phyloP scores from a whole-genome alignment of 257 asterid genomes.

The Voacanga thouarsii region DNA sequence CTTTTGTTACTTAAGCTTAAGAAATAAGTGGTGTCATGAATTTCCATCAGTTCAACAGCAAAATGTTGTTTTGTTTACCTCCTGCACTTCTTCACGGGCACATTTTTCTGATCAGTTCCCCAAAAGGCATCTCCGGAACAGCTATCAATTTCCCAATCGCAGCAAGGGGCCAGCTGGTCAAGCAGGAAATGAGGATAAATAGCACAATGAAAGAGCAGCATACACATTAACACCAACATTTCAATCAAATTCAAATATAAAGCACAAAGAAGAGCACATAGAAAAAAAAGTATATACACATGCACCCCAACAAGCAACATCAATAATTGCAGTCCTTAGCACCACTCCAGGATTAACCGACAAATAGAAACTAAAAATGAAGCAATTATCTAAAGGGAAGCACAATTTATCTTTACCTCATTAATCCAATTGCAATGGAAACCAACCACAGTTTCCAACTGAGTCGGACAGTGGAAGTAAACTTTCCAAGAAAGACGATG shows the following conservation, averaged over 20 bases:
- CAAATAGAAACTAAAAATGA: neutral
- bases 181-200: neutral
- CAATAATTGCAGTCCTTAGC: neutral
- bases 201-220: no score
- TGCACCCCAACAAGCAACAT: neutral
- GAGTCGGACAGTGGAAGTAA: conserved; percentile 61
- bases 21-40: neutral
- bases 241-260: neutral
- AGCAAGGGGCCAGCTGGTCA: conserved; percentile 50
- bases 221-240: neutral
- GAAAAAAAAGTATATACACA: no score
- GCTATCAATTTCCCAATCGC: conserved; percentile 41
- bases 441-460: conserved; percentile 93
- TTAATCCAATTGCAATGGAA: conserved; percentile 60
- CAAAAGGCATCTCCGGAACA: conserved; percentile 34
- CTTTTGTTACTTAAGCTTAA: neutral
- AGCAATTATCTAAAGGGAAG: neutral
- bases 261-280: neutral
- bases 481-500: conserved; percentile 80
- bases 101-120: conserved; percentile 17
- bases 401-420: conserved; percentile 45
- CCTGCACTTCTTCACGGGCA: conserved; percentile 12
- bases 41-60: neutral
- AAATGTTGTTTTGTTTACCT: neutral
- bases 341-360: no score